Percentiles rank a stretch among this genome's conserved stretches.
These are phyloP conservation scores for Teunomyces aglyptinius DNA, from an alignment of 805 yeast species.

Conservation along the genomic window DNA sequence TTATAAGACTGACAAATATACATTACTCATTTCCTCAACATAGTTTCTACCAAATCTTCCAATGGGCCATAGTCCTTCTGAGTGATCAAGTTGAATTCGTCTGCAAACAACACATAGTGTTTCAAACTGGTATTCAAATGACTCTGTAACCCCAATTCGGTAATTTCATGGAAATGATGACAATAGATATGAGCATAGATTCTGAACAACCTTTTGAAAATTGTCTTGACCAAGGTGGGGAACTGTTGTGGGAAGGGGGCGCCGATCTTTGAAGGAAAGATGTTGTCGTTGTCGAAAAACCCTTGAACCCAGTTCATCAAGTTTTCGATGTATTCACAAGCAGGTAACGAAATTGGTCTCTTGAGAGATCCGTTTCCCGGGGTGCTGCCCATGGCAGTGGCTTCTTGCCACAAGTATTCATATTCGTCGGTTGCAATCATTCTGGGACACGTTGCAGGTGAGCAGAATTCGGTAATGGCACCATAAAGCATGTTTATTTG, in stretches of 20 bases:
- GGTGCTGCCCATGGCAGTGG: slow-evolving; percentile 37
- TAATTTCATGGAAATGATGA: slow-evolving; percentile 94
- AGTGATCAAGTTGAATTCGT: slow-evolving; percentile 75
- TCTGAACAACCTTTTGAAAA: slow-evolving; percentile 86
- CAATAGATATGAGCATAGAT: slow-evolving; percentile 97
- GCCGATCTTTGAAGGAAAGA: slow-evolving; percentile 87
- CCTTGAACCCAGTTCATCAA: slow-evolving; percentile 94
- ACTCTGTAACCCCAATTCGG: slow-evolving; percentile 88
- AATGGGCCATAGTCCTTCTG: slow-evolving; percentile 90
- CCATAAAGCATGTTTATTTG: slow-evolving; percentile 97
- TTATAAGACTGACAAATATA: not conserved
- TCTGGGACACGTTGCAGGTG: slow-evolving; percentile 90
- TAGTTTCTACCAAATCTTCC: slow-evolving; percentile 72
- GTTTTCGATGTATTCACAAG: slow-evolving; percentile 92
- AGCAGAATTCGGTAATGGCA: slow-evolving; percentile 92
- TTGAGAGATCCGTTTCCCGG: slow-evolving; percentile 35
- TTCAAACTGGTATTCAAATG: slow-evolving; percentile 92
- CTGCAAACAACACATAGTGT: slow-evolving; percentile 85
- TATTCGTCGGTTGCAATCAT: slow-evolving; percentile 98
- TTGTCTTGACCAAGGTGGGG: slow-evolving; percentile 73
- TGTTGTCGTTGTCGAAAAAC: slow-evolving; percentile 84
- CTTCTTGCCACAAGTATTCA: slow-evolving; percentile 95
- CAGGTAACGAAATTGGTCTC: slow-evolving; percentile 83
- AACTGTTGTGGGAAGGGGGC: slow-evolving; percentile 91
- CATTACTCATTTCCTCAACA: slow-evolving; percentile 43